A percentile compares a stretch with the other conserved stretches of the same genome.
Evolutionary conservation across 352 stramenopile genomes (phyloP).

Genomic region (Phytophthora gonapodyides): DNA sequence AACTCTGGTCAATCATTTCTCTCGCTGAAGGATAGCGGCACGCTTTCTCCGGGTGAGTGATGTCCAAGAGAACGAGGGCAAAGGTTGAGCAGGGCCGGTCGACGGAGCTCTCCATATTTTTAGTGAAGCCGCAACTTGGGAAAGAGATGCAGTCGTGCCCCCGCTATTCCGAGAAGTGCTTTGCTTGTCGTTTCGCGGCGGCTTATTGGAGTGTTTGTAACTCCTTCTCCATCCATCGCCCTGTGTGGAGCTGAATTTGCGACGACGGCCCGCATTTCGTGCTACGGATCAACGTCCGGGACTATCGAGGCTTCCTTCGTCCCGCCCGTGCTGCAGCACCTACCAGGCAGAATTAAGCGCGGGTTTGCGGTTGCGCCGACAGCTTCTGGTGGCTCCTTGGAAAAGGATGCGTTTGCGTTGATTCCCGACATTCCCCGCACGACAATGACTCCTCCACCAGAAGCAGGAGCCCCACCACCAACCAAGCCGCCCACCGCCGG

Average conservation of each 20-base stretch:
- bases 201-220: conserved; percentile 19
- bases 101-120: conserved; percentile 1
- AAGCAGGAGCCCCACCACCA: conserved; percentile 25
- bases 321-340: conserved; percentile 20
- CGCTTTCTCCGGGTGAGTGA: too few relatives aligned
- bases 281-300: conserved; percentile 26
- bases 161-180: conserved; percentile 22
- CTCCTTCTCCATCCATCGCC: conserved; percentile 16
- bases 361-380: conserved; percentile 37
- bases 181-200: conserved; percentile 14
- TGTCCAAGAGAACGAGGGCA: too few relatives aligned
- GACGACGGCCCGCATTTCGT: conserved; percentile 24
- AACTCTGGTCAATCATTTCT: too few relatives aligned
- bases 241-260: conserved; percentile 15
- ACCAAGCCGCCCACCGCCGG: conserved; percentile 1
- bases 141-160: not conserved
- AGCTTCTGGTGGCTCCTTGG: conserved; percentile 41
- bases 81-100: too few relatives aligned
- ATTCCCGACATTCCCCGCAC: conserved; percentile 36
- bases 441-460: conserved; percentile 38
- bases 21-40: too few relatives aligned
- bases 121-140: conserved; percentile 1
- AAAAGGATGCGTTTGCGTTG: conserved; percentile 46
- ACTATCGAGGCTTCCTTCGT: conserved; percentile 20
- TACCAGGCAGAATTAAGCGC: conserved; percentile 42